Evolutionary conservation across 1,284 basidiomycete species (phyloP).

Genomic region (Cutaneotrichosporon mucoides): DNA sequence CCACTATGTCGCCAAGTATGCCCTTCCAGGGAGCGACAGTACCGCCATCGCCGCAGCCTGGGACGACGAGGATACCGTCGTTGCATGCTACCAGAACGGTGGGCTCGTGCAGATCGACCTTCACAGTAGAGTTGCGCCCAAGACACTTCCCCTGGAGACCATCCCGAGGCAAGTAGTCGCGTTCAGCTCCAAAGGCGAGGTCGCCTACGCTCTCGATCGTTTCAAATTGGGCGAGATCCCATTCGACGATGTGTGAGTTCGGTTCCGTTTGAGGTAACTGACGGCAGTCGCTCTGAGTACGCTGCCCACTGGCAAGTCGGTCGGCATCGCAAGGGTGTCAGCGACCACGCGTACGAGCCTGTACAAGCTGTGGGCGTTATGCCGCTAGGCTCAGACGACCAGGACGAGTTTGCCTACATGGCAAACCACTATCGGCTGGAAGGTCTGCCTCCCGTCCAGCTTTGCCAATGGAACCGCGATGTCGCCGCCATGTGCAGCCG

Average conservation of each 20-base stretch:
- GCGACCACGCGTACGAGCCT: conserved; percentile 44
- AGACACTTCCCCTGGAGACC: conserved; percentile 57
- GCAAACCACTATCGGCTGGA: conserved; percentile 65
- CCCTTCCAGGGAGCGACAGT: conserved; percentile 49
- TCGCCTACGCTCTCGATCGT: conserved; percentile 65
- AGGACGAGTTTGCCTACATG: conserved; percentile 59
- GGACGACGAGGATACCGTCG: conserved; percentile 64
- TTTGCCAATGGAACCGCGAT: conserved; percentile 51
- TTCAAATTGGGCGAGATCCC: conserved; percentile 65
- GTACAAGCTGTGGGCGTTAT: conserved; percentile 36
- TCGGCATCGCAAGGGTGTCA: conserved; percentile 33
- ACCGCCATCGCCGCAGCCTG: conserved; percentile 61
- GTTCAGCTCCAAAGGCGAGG: conserved; percentile 66
- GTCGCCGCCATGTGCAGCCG: conserved; percentile 61
- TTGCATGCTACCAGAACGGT: conserved; percentile 71
- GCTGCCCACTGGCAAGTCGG: conserved; percentile 47
- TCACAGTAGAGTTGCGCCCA: conserved; percentile 8
- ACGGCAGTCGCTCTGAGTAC: conserved; percentile 55
- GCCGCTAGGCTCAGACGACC: conserved; percentile 44
- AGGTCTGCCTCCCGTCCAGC: conserved; percentile 53
- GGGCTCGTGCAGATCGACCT: conserved; percentile 75
- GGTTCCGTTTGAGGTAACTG: not conserved
- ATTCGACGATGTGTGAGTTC: conserved; percentile 73
- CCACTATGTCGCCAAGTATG: conserved; percentile 77
- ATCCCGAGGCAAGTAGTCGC: conserved; percentile 64